phyloP scores from a whole-genome alignment of 1,284 basidiomycete genomes.

The Ustilago vetiveriae region DNA sequence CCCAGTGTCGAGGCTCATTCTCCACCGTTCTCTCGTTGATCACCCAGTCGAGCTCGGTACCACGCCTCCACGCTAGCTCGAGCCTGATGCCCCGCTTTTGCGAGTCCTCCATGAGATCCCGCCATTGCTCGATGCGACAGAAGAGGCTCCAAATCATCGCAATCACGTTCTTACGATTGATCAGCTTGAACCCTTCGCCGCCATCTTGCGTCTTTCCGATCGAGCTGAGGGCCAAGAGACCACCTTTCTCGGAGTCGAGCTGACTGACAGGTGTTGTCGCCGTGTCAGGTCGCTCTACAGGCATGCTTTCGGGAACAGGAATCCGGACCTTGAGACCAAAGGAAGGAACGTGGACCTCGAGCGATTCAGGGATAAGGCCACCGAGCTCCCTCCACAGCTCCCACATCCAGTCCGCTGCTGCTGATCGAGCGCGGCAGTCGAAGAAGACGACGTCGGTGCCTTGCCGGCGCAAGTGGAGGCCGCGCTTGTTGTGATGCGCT shows the following conservation, averaged over 20 bases:
- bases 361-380: conserved; percentile 69
- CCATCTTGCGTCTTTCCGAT: conserved; percentile 36
- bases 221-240: conserved; percentile 24
- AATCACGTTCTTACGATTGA: conserved; percentile 74
- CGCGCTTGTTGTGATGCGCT: conserved; percentile 10
- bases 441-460: conserved; percentile 84
- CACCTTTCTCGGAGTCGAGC: conserved; percentile 11
- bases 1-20: conserved; percentile 75
- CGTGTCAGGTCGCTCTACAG: conserved; percentile 24
- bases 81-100: conserved; percentile 73
- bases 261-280: conserved; percentile 22
- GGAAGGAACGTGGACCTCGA: conserved; percentile 71
- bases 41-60: conserved; percentile 81
- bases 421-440: conserved; percentile 73
- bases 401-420: conserved; percentile 85
- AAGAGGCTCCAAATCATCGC: conserved; percentile 70
- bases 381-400: conserved; percentile 77
- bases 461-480: conserved; percentile 68
- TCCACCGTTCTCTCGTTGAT: conserved; percentile 76
- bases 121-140: conserved; percentile 73
- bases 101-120: conserved; percentile 73
- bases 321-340: conserved; percentile 75
- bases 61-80: conserved; percentile 79
- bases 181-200: conserved; percentile 69
- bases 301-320: conserved; percentile 73